Conservation (phyloP, 2,329 filamentous ascomycete species). For the Sporothrix brunneoviolacea region DNA sequence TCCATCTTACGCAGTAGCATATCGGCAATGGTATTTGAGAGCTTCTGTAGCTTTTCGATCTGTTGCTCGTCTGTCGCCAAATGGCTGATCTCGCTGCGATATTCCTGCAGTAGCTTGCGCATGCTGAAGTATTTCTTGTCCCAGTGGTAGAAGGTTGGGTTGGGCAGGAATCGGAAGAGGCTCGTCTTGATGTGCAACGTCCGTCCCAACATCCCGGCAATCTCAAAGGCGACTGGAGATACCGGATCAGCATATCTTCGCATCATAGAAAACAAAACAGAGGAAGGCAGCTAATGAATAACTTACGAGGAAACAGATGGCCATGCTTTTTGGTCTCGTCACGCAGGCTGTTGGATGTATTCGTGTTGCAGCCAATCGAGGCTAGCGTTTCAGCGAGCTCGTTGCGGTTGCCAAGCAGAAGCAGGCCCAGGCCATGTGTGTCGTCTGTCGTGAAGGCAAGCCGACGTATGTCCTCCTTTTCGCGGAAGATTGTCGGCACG, state of each 20-base stretch:
- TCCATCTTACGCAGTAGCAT: constrained; percentile 10
- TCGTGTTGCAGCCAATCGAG: constrained; percentile 47
- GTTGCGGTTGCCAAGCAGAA: constrained; percentile 42
- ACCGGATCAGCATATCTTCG: neutral
- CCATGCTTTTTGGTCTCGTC: constrained; percentile 32
- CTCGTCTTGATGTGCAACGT: constrained; percentile 43
- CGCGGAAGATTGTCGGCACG: constrained; percentile 47
- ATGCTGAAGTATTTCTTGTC: constrained; percentile 43
- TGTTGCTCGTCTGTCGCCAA: constrained; percentile 8
- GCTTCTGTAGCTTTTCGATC: constrained; percentile 11
- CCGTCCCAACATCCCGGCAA: constrained; percentile 50
- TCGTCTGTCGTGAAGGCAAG: constrained; percentile 34
- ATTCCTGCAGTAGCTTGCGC: constrained; percentile 35
- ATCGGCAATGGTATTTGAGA: constrained; percentile 8
- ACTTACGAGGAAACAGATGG: constrained; percentile 45
- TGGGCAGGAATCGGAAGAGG: constrained; percentile 48
- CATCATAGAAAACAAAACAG: neutral
- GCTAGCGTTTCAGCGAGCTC: constrained; percentile 48
- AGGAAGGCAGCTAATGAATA: neutral
- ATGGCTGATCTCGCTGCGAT: constrained; percentile 25
- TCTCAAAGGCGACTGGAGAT: constrained; percentile 47
- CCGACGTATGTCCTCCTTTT: constrained; percentile 32
- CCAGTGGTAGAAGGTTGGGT: constrained; percentile 50
- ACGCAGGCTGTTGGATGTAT: constrained; percentile 40
- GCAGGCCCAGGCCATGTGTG: constrained; percentile 33